These are phyloP conservation scores for Tolypocladium ophioglossoides DNA, from an alignment of 2,329 filamentous ascomycete species.

Conservation along the genomic window DNA sequence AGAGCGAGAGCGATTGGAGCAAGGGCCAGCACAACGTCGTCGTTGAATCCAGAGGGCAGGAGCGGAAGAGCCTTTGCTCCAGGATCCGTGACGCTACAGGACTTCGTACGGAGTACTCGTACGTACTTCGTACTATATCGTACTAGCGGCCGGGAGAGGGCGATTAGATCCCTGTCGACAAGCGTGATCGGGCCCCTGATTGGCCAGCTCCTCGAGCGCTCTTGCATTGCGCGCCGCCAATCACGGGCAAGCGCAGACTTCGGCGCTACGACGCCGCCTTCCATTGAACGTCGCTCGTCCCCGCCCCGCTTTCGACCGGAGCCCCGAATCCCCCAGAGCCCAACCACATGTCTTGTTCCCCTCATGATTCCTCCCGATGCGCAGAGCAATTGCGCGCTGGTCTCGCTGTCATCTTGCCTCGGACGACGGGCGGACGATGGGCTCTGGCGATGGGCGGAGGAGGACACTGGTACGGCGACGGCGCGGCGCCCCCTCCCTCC, in stretches of 20 bases:
- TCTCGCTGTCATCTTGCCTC: neutral
- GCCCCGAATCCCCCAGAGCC: conserved; percentile 9
- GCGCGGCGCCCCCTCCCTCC: neutral
- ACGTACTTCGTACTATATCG: no score
- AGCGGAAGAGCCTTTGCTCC: conserved; percentile 1
- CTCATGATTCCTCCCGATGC: neutral
- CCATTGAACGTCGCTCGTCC: conserved; percentile 17
- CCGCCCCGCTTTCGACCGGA: conserved; percentile 18
- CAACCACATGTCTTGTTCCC: conserved; percentile 17
- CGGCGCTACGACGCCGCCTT: conserved; percentile 21
- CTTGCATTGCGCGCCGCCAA: conserved; percentile 22
- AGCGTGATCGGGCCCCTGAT: conserved; percentile 23
- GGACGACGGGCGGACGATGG: neutral
- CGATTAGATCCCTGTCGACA: conserved; percentile 23
- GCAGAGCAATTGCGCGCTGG: neutral
- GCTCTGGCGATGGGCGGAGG: neutral
- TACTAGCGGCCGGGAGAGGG: conserved; percentile 9
- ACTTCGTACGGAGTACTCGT: no score
- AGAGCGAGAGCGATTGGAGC: neutral
- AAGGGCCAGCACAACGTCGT: neutral
- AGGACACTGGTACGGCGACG: neutral
- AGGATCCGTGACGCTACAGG: neutral
- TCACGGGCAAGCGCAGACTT: conserved; percentile 19
- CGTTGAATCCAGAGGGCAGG: neutral
- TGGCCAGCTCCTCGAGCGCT: conserved; percentile 16